A percentile compares a stretch with the other conserved stretches of the same genome.
Conservation (phyloP, 768 basidiomycete species). For the Termitomyces sp. region DNA sequence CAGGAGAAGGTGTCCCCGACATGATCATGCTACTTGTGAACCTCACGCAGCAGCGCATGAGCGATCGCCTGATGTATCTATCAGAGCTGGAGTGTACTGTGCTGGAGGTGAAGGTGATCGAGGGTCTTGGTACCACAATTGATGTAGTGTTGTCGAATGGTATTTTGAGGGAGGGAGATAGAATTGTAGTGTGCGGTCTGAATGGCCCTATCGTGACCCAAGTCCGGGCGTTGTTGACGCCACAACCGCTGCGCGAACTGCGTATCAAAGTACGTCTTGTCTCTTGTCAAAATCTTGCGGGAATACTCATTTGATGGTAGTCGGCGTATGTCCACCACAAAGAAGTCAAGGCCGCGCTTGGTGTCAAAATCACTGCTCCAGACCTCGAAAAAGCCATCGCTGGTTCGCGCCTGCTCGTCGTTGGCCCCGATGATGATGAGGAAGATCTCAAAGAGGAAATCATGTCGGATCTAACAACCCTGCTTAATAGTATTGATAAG, state of each 20-base stretch:
- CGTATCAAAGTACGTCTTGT: slow-evolving; percentile 76
- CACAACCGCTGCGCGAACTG: slow-evolving; percentile 92
- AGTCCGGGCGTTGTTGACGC: slow-evolving; percentile 89
- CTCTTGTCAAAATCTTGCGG: slow-evolving; percentile 1
- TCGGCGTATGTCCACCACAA: slow-evolving; percentile 97
- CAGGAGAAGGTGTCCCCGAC: slow-evolving; percentile 97
- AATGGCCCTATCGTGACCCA: slow-evolving; percentile 98
- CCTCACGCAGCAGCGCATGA: slow-evolving; percentile 97
- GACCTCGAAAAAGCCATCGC: slow-evolving; percentile 98
- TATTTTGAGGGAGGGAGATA: slow-evolving; percentile 86
- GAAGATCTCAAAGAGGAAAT: slow-evolving; percentile 92
- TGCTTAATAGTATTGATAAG: slow-evolving; percentile 90
- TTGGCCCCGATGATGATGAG: slow-evolving; percentile 95
- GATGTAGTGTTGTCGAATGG: slow-evolving; percentile 97
- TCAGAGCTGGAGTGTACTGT: slow-evolving; percentile 97
- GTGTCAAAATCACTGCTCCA: slow-evolving; percentile 92
- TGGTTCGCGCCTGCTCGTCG: slow-evolving; percentile 89
- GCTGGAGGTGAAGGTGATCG: slow-evolving; percentile 97
- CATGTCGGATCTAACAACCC: slow-evolving; percentile 90
- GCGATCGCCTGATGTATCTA: slow-evolving; percentile 95
- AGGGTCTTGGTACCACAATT: slow-evolving; percentile 96
- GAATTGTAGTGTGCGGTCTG: slow-evolving; percentile 92
- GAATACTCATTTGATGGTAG: slow-evolving; percentile 33
- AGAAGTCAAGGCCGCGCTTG: slow-evolving; percentile 94
- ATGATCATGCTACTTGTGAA: slow-evolving; percentile 99